Evolutionary conservation across 495 filamentous ascomycete species (phyloP).

Genomic region (Aspergillus funiculosus): DNA sequence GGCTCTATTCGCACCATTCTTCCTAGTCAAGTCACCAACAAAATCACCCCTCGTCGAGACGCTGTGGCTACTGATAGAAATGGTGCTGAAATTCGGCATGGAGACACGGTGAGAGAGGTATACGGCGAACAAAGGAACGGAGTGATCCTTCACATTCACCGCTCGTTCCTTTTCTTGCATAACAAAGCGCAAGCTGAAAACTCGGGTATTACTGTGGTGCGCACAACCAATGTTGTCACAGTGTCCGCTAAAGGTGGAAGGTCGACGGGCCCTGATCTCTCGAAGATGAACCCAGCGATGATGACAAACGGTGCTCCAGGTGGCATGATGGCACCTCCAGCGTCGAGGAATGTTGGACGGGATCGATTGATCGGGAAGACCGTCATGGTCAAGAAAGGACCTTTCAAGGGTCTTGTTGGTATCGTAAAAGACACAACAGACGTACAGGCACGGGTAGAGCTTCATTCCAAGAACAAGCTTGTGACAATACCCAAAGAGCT

Average conservation of each 20-base stretch:
- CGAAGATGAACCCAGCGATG: constrained; percentile 87
- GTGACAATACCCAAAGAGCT: constrained; percentile 73
- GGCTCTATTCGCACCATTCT: constrained; percentile 73
- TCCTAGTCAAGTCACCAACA: constrained; percentile 86
- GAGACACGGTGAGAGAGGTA: constrained; percentile 87
- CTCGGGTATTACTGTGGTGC: constrained; percentile 82
- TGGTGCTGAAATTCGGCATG: constrained; percentile 84
- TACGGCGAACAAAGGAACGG: constrained; percentile 80
- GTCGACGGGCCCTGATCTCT: constrained; percentile 65
- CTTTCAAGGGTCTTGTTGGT: constrained; percentile 87
- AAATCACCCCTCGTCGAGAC: constrained; percentile 67
- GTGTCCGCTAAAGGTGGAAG: constrained; percentile 88
- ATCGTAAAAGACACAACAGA: constrained; percentile 93
- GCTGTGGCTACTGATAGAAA: constrained; percentile 90
- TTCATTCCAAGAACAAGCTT: constrained; percentile 86
- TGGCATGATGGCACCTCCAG: constrained; percentile 66
- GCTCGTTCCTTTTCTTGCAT: constrained; percentile 81
- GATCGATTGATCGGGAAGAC: constrained; percentile 90
- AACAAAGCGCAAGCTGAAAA: constrained; percentile 82
- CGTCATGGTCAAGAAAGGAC: constrained; percentile 74
- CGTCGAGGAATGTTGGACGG: constrained; percentile 57
- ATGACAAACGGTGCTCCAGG: constrained; percentile 53
- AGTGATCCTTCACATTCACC: constrained; percentile 85
- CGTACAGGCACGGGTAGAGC: constrained; percentile 75
- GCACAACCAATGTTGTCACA: constrained; percentile 76